Evolutionary conservation across 495 filamentous ascomycete species (phyloP).

Genomic region (Cercophora newfieldiana): DNA sequence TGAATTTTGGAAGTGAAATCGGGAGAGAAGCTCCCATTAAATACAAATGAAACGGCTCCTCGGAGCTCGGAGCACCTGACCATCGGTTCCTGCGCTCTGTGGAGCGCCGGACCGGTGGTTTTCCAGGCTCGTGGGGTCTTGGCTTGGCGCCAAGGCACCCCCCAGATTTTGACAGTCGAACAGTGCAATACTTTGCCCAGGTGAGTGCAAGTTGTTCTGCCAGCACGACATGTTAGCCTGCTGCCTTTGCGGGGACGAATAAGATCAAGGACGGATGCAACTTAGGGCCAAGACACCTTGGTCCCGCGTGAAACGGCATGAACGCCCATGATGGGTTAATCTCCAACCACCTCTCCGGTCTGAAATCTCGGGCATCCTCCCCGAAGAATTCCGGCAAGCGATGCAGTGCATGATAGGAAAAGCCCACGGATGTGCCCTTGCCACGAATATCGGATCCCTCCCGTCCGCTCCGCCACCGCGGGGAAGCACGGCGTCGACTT

Average conservation of each 20-base stretch:
- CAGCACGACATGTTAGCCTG: background rate
- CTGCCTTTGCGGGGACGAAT: background rate
- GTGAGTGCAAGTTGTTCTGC: background rate
- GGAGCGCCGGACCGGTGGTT: too few species aligned
- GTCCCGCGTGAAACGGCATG: background rate
- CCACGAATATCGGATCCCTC: background rate
- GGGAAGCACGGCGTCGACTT: background rate
- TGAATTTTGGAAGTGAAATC: too few species aligned
- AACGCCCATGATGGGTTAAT: background rate
- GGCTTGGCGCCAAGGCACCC: too few species aligned
- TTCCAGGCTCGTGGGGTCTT: too few species aligned
- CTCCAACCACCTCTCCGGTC: background rate
- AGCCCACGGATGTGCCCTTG: background rate
- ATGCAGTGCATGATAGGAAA: background rate
- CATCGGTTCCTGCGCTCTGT: too few species aligned
- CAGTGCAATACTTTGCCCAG: background rate
- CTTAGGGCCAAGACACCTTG: background rate
- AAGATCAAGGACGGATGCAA: background rate
- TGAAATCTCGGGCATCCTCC: background rate
- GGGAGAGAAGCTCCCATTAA: too few species aligned
- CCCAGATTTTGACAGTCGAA: background rate
- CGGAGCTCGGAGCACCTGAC: too few species aligned
- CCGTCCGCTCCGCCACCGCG: background rate
- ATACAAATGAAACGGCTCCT: too few species aligned
- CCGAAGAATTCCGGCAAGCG: background rate